Base-by-base conservation (phyloP, 768 basidiomycete species). In the Pholiota molesta region DNA sequence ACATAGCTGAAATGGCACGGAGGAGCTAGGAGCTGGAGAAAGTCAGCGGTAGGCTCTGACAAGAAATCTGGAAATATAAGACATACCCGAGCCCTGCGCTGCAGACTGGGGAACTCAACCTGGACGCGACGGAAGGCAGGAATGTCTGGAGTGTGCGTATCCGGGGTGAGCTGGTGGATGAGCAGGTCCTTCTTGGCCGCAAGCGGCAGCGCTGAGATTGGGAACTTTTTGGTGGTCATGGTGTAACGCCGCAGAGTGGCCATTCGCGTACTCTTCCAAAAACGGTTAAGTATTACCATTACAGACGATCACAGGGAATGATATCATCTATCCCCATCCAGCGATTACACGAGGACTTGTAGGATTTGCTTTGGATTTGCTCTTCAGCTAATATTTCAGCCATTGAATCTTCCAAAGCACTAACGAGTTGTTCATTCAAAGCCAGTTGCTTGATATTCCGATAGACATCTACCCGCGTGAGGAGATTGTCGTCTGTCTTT, bases 1-100 rank as follows among this genome's bases (percentile, higher is more conserved):
- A 94, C 88, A 70, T 88, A 87, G n/a, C 90, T 84, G 74, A 87
- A 95, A 72, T 95, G 94, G 4, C 83, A 83, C 42, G 81, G 72
- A 0, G 79, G 70, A 0, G 82, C 74, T 17, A 91, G 75, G 1
- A 92, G 77, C 61, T 77, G 61, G 52, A 26, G 40, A 26, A 35
- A 17, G 33, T 56, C 29, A 54, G 60, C 17, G 56, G 44, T 29
- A 17, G 37, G 49, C 56, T 64, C 21, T 37, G 42, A 21, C 21
- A 21, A 49, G 23, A 26, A 26, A 8, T 11, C 13, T 26, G 4
- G 11, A 14, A 14, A 8, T 1, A 2, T 26, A 4, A 19, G 19
- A 60, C 72, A 49, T 70, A 78, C 76, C 14, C 89, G 83, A 39
- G 89, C 81, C 58, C 92, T 83, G 19, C 91, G 85, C 71, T 91